phyloP scores from a whole-genome alignment of 768 basidiomycete species.

The Mycena belliarum region DNA sequence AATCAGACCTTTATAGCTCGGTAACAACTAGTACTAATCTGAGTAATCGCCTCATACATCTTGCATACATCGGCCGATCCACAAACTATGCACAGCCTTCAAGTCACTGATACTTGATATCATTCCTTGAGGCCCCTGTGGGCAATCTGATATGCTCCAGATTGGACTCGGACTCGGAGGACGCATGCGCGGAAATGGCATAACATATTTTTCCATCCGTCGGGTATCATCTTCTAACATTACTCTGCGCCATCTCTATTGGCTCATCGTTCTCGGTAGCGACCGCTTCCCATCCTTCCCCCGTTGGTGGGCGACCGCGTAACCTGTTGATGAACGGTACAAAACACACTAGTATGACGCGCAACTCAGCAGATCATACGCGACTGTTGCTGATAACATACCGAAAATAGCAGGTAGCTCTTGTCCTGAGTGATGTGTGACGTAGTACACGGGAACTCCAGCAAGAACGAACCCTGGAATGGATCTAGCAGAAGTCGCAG shows the following conservation, averaged over 20 bases:
- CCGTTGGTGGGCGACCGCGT: conserved; percentile 51
- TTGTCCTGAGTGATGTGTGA: conserved; percentile 59
- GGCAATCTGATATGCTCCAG: too few species aligned
- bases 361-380: conserved; percentile 6
- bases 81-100: too few species aligned
- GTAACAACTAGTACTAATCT: not conserved
- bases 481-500: conserved; percentile 3
- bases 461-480: conserved; percentile 69
- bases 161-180: too few species aligned
- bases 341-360: conserved; percentile 42
- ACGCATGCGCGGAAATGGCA: too few species aligned
- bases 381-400: conserved; percentile 29
- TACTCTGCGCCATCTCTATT: conserved; percentile 62
- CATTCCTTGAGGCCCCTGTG: too few species aligned
- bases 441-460: conserved; percentile 82
- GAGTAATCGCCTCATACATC: not conserved
- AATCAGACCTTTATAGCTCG: not conserved
- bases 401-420: conserved; percentile 42
- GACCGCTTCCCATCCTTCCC: conserved; percentile 76
- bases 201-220: too few species aligned
- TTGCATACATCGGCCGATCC: not conserved
- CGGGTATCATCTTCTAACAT: conserved; percentile 21
- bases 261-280: conserved; percentile 71
- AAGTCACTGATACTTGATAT: too few species aligned
- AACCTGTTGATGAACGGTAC: conserved; percentile 45